phyloP scores from a whole-genome alignment of 257 asterid species.

The Handroanthus guayacan region DNA sequence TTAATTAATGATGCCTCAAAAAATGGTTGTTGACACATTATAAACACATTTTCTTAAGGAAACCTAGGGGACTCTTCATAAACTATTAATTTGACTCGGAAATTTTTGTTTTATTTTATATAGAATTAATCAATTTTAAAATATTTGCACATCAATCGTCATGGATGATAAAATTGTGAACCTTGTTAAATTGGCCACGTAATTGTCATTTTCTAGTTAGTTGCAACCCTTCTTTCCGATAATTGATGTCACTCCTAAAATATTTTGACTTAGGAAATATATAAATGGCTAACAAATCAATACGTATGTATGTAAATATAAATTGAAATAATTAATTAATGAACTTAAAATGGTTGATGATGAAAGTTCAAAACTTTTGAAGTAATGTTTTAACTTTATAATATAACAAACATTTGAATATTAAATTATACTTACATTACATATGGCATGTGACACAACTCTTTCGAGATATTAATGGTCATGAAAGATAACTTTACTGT shows the following conservation, averaged over 20 bases:
- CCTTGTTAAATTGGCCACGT: slow-evolving; percentile 35
- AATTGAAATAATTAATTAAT: no score
- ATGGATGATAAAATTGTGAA: slow-evolving; percentile 27
- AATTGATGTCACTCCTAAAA: slow-evolving; percentile 40
- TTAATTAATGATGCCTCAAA: slow-evolving; percentile 12
- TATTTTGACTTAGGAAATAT: slow-evolving; percentile 16
- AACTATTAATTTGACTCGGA: slow-evolving; percentile 19
- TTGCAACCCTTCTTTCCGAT: slow-evolving; percentile 30
- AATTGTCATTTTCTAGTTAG: slow-evolving; percentile 36
- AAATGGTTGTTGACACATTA: slow-evolving; percentile 34
- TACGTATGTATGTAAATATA: no score
- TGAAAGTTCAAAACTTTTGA: no score
- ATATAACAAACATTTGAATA: no score
- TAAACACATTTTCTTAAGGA: background rate
- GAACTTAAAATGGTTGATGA: no score
- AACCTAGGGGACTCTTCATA: background rate
- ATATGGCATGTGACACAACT: no score
- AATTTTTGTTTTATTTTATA: background rate
- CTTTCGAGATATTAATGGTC: no score
- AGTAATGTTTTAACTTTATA: no score
- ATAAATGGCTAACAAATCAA: background rate
- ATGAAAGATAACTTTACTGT: no score
- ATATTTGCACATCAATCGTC: slow-evolving; percentile 27
- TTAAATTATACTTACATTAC: no score
- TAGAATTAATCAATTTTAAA: background rate